Conservation (phyloP, 208 protist genomes). For the Balamuthia mandrillaris region DNA sequence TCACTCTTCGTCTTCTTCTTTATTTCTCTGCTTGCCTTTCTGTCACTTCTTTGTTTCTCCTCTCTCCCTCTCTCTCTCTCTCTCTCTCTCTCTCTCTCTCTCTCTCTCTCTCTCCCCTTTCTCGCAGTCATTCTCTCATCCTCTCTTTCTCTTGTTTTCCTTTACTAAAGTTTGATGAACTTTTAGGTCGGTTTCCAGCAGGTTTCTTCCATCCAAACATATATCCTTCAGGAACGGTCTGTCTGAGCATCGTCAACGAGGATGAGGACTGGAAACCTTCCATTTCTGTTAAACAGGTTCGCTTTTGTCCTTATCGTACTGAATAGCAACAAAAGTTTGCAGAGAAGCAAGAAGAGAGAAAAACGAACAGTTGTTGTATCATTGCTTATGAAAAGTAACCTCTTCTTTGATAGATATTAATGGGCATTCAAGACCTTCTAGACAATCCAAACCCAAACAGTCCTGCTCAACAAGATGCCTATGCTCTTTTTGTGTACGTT, state of each 20-base stretch:
- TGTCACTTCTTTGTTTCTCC: background rate
- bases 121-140: background rate
- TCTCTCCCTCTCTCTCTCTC: slow-evolving; percentile 25
- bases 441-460: slow-evolving; percentile 95
- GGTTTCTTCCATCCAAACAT: slow-evolving; percentile 99
- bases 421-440: slow-evolving; percentile 97
- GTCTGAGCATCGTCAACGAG: slow-evolving; percentile 97
- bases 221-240: slow-evolving; percentile 97
- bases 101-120: background rate
- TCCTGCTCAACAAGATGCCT: slow-evolving; percentile 95
- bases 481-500: slow-evolving; percentile 45
- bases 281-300: slow-evolving; percentile 93
- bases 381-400: background rate
- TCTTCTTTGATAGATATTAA: slow-evolving; percentile 79
- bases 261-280: slow-evolving; percentile 97
- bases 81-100: background rate
- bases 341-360: no score
- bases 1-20: background rate
- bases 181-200: slow-evolving; percentile 84
- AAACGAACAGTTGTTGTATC: background rate
- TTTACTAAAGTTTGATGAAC: background rate
- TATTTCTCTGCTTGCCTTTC: slow-evolving; percentile 26
- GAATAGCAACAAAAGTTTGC: background rate
- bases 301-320: background rate
- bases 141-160: background rate